Evolutionary conservation across 148 eudicot genomes (phyloP), one percentile per base, ranked within the genome.

Genomic region (Simmondsia chinensis): DNA sequence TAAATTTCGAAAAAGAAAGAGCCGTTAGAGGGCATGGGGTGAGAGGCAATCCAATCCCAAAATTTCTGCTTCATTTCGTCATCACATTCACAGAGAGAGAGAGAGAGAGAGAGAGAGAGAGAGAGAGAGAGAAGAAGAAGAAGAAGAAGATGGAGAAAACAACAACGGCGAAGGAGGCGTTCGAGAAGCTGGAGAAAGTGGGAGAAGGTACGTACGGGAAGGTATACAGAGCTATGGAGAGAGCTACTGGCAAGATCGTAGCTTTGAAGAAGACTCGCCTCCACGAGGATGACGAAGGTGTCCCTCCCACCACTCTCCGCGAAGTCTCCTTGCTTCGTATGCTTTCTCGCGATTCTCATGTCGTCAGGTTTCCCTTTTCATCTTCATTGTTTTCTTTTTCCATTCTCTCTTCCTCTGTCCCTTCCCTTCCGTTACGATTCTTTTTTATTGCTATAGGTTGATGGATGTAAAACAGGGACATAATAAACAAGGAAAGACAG

Each of bases 171-270:
- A 83, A 80, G 89, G 96, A 87, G 6, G 88, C 85, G 0, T 85
- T 76, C 50, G 95, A 91, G 77, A 89, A 89, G 70, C 81, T 91
- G 4, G 97, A 91, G 79, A 91, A 91, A 41, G 99, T 91, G 0
- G 99, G 95, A 20, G 97, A 91, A 54, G 97, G 97, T 19, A 91
- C 95, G 4, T 91, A 91, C 54, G 95, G 95, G 0, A 91, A 91
- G 48, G 97, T 91, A 7, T 91, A 91, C 59, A 63, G 85, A 52
- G 97, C 97, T 0, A 63, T 82, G 31, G 97, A 85, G 61, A 79
- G 63, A 33, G 72, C 94, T 0, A 85, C 83, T 9, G 97, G 97
- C 1, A 74, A 91, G 59, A 81, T 91, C 41, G 97, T 91, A 6
- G 97, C 97, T 1, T 62, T 91, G 35, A 91, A 91, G 81, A 91